Conservation (phyloP, 73 alveolate genomes). For the Tetrahymena malaccensis region DNA sequence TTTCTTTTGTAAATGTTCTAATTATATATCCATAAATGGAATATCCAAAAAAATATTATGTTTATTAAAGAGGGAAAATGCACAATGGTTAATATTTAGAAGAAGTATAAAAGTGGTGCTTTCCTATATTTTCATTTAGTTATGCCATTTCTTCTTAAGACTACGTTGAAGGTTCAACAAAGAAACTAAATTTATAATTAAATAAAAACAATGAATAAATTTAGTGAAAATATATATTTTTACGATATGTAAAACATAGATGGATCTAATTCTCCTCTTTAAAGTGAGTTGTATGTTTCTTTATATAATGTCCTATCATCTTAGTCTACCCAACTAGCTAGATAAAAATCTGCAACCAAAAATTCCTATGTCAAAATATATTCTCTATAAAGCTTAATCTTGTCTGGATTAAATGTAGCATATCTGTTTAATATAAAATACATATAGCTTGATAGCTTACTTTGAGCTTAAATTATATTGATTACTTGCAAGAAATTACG, state of each 20-base stretch:
- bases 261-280: neutral
- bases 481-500: neutral
- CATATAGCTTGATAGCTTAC: too few species aligned
- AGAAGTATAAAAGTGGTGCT: neutral
- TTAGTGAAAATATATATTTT: too few species aligned
- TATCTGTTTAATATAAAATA: neutral
- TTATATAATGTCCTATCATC: neutral
- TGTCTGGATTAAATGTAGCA: neutral
- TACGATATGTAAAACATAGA: neutral
- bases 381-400: neutral
- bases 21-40: neutral
- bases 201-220: too few species aligned
- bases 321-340: neutral
- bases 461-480: too few species aligned
- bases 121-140: neutral
- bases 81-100: neutral
- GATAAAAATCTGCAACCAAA: neutral
- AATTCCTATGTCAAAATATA: neutral
- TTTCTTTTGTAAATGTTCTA: neutral
- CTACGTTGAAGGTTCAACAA: neutral
- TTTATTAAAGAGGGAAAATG: neutral
- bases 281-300: neutral
- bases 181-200: neutral
- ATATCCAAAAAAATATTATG: neutral
- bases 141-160: neutral